Evolutionary conservation across 2,329 filamentous ascomycete species (phyloP), one percentile per base, ranked within the genome.

Genomic region (Neoscytalidium dimidiatum): DNA sequence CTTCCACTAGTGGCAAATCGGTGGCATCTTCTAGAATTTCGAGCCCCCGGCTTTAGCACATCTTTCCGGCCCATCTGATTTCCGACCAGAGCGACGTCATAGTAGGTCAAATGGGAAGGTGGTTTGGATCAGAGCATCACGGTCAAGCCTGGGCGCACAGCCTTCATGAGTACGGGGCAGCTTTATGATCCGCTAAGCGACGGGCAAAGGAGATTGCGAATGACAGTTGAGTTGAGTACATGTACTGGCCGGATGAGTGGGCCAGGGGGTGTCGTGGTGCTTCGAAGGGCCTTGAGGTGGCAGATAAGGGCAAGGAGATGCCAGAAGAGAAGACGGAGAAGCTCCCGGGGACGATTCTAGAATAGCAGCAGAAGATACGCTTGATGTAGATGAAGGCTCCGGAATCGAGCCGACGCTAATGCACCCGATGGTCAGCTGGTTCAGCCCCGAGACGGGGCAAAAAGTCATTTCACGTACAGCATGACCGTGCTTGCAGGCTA

Each of bases 401-500:
- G 17, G 21, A 44, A 6, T 11, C 35, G 26, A n/a, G 71, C 14
- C 29, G 23, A 60, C 23, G 31, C 29, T 28, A 1, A 5, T 48
- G 23, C 82, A 82, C 68, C 80, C 81, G 1, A 79, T 82, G 75
- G 80, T 82, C 1, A n/a, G n/a, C n/a, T 82, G 80, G 80, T 72
- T 80, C 9, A 83, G 82, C 63, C 80, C 81, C 0, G 71, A 73
- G 2, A 76, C 78, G 0, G 76, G n/a, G 77, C 6, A 77, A 81
- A 64, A 78, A 77, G 56, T 78, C 80, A 5, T 78, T 82, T 68
- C 77, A 79, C 70, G 79, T 82, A 28, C 80, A 82, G 64, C 76
- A 77, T 11, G 78, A 80, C 26, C 77, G 73, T 58, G 78, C 73
- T 14, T 73, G 77, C 29, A 77, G 75, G 38, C 71, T 81, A 9